A percentile compares a stretch with the other conserved stretches of the same genome.
phyloP scores from a whole-genome alignment of 208 protist genomes.

The Zelonia costaricensis region DNA sequence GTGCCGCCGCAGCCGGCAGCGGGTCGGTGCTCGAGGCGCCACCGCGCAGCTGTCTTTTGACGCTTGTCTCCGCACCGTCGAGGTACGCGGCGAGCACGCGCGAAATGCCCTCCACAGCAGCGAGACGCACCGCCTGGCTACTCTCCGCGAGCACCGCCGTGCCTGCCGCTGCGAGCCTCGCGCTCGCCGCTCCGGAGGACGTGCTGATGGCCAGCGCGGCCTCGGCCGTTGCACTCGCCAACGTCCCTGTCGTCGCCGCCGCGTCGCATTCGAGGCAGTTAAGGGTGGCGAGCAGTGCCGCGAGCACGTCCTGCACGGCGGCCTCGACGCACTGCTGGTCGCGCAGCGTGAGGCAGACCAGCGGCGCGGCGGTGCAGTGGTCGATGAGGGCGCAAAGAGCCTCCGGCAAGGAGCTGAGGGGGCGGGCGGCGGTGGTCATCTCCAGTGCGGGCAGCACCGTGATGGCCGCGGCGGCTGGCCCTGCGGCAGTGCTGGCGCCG shows the following conservation, averaged over 20 bases:
- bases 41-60: too few species aligned
- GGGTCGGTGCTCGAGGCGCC: too few species aligned
- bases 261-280: background rate
- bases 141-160: background rate
- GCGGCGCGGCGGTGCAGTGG: constrained; percentile 16
- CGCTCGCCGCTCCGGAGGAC: background rate
- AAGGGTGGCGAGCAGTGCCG: constrained; percentile 9
- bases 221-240: background rate
- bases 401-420: constrained; percentile 6
- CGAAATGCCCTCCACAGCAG: constrained; percentile 14
- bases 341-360: constrained; percentile 16
- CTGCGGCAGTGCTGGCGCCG: background rate
- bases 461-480: background rate
- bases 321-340: constrained; percentile 11
- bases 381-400: constrained; percentile 25
- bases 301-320: constrained; percentile 14
- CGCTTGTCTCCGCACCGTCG: background rate
- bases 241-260: too few species aligned
- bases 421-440: background rate
- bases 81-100: constrained; percentile 21
- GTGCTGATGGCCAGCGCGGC: background rate
- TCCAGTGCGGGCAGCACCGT: background rate
- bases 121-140: constrained; percentile 5
- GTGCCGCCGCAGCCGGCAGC: background rate
- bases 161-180: background rate